A percentile compares a stretch with the other conserved stretches of the same genome.
Evolutionary conservation across 1,284 basidiomycete genomes (phyloP).

Genomic region (Sanghuangporus baumii): DNA sequence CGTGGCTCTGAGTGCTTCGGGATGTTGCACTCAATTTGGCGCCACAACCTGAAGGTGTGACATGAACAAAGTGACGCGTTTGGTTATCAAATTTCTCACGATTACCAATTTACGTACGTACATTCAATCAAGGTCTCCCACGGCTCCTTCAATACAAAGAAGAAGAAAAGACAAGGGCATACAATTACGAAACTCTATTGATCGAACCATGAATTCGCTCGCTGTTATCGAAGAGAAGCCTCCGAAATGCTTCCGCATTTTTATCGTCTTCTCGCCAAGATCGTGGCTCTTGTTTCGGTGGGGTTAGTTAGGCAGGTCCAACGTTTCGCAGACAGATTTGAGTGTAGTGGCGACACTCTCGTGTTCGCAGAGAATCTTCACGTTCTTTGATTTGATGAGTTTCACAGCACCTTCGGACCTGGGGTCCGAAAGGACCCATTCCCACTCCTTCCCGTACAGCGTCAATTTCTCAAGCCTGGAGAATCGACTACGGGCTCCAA

Average conservation of each 20-base stretch:
- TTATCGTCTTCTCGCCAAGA: neutral
- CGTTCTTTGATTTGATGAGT: neutral
- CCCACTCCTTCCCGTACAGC: conserved; percentile 5
- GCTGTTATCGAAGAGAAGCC: neutral
- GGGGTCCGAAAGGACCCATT: neutral
- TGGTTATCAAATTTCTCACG: neutral
- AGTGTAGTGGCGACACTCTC: neutral
- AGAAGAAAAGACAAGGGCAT: neutral
- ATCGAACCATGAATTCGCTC: neutral
- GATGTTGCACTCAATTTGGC: neutral
- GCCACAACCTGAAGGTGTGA: neutral
- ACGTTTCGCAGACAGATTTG: neutral
- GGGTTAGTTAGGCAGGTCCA: neutral
- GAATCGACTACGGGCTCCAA: neutral
- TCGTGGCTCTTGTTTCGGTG: neutral
- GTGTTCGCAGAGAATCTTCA: neutral
- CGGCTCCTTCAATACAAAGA: neutral
- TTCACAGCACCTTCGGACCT: neutral
- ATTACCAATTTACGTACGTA: neutral
- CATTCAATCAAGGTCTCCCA: neutral
- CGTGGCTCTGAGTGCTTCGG: neutral
- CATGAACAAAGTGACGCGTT: neutral
- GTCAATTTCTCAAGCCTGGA: neutral
- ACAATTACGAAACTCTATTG: neutral
- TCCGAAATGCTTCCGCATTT: neutral